Percentiles rank a stretch among this genome's conserved stretches.
phyloP scores from a whole-genome alignment of 306 rosid genomes.

The Acacia melanoxylon region DNA sequence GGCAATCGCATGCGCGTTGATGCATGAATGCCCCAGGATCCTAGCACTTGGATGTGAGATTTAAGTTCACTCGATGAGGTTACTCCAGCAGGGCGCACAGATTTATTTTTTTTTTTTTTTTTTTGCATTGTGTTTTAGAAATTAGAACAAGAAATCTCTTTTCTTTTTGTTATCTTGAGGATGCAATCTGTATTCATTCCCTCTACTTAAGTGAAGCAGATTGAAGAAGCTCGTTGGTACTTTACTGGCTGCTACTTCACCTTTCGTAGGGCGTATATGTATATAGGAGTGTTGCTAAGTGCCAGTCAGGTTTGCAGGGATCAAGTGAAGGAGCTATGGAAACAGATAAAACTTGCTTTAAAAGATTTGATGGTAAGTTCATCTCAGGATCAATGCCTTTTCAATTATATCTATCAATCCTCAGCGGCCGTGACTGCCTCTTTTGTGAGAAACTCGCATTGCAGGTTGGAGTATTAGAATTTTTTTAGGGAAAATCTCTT shows the following conservation, averaged over 20 bases:
- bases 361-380: not conserved
- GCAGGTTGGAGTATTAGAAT: not conserved
- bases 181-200: not conserved
- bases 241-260: not conserved
- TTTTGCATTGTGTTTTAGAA: not conserved
- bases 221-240: not conserved
- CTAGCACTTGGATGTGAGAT: not conserved
- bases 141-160: not conserved
- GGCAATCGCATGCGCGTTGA: not conserved
- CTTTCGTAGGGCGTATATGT: not conserved
- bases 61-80: not conserved
- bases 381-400: too few relatives aligned
- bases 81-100: not conserved
- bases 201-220: not conserved
- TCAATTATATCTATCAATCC: not conserved
- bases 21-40: not conserved
- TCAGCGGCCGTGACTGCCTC: not conserved
- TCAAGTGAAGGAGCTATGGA: not conserved
- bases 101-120: not conserved
- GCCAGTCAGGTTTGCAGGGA: not conserved
- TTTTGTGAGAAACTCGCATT: not conserved
- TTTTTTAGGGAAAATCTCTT: too few relatives aligned
- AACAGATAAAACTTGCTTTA: not conserved
- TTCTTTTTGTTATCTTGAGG: not conserved
- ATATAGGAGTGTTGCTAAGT: not conserved